Percentiles rank a stretch among this genome's conserved stretches.
These are phyloP conservation scores for Scleroderma citrinum DNA, from an alignment of 768 basidiomycete species.

Conservation along the genomic window DNA sequence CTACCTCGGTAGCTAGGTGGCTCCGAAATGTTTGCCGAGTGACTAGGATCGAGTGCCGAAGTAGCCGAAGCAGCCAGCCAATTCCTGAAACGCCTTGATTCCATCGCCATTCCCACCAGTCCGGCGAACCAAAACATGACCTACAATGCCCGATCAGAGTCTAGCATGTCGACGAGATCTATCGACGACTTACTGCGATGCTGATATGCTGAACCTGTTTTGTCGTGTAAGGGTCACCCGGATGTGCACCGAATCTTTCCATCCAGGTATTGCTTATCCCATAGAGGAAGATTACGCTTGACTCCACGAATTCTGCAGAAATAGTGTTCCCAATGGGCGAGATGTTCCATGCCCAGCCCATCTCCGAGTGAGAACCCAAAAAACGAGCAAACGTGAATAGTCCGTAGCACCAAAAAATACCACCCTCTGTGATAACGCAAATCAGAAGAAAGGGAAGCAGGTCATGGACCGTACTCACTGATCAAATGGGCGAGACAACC, in stretches of 20 bases:
- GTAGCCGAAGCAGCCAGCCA: slow-evolving; percentile 64
- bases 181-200: slow-evolving; percentile 62
- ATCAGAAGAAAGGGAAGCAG: neutral
- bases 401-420: slow-evolving; percentile 91
- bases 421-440: slow-evolving; percentile 53
- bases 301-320: slow-evolving; percentile 76
- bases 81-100: slow-evolving; percentile 64
- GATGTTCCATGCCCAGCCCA: slow-evolving; percentile 96
- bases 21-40: slow-evolving; percentile 41
- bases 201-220: slow-evolving; percentile 93
- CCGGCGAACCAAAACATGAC: slow-evolving; percentile 96
- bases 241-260: slow-evolving; percentile 83
- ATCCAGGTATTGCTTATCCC: slow-evolving; percentile 94
- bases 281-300: slow-evolving; percentile 77
- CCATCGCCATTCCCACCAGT: slow-evolving; percentile 81
- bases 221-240: slow-evolving; percentile 81
- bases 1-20: slow-evolving; percentile 69
- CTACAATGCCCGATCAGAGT: slow-evolving; percentile 23
- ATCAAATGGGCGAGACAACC: slow-evolving; percentile 88
- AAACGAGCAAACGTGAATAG: slow-evolving; percentile 89
- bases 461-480: slow-evolving; percentile 43
- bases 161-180: neutral
- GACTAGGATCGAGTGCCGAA: slow-evolving; percentile 25
- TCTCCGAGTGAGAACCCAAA: slow-evolving; percentile 77
- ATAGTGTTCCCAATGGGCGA: slow-evolving; percentile 44